Evolutionary conservation across 2,329 filamentous ascomycete genomes (phyloP).

Genomic region (Botryosphaeria dothidea): DNA sequence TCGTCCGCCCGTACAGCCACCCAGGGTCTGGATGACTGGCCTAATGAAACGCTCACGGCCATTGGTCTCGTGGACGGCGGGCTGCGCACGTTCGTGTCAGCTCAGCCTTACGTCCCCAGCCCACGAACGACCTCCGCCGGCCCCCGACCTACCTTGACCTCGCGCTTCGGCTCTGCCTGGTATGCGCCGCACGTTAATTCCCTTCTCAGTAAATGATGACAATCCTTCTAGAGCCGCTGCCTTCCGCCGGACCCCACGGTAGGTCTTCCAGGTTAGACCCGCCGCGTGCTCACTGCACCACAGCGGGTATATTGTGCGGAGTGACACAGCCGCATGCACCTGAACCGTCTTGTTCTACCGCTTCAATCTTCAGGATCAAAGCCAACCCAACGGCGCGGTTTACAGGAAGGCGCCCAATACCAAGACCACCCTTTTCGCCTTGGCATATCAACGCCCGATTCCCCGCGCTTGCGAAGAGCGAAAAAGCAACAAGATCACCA

Average conservation of each 20-base stretch:
- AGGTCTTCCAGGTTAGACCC: background rate
- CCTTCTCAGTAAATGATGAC: background rate
- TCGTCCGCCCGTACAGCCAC: background rate
- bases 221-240: background rate
- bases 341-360: background rate
- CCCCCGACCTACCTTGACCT: background rate
- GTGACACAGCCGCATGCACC: background rate
- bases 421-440: constrained; percentile 1
- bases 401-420: background rate
- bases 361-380: background rate
- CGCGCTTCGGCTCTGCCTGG: background rate
- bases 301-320: background rate
- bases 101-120: constrained; percentile 8
- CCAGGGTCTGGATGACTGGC: background rate
- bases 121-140: background rate
- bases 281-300: background rate
- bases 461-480: background rate
- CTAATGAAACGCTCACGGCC: background rate
- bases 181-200: background rate
- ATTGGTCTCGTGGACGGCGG: background rate
- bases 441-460: background rate
- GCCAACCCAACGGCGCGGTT: background rate
- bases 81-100: background rate
- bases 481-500: background rate
- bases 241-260: background rate